These are phyloP conservation scores for Chrysosporium keratinophilum DNA, from an alignment of 2,329 filamentous ascomycete genomes.

Conservation along the genomic window DNA sequence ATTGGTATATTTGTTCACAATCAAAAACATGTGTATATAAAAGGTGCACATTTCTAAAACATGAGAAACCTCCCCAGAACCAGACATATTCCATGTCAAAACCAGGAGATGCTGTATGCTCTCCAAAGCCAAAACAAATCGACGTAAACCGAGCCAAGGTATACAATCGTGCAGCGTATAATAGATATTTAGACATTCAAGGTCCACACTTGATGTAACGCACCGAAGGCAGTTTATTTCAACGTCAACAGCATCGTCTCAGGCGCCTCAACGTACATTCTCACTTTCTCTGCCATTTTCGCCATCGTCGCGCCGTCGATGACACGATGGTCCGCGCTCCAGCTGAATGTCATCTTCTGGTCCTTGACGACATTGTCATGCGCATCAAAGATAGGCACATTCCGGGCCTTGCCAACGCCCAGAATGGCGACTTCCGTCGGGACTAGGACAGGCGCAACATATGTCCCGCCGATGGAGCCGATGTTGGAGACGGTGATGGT, in stretches of 20 bases:
- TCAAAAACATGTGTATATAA: background rate
- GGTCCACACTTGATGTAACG: background rate
- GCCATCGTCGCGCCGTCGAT: conserved; percentile 94
- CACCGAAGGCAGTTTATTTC: conserved; percentile 40
- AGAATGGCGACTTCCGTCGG: conserved; percentile 85
- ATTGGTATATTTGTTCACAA: background rate
- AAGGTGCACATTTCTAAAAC: background rate
- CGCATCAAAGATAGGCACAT: conserved; percentile 65
- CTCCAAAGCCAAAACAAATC: background rate
- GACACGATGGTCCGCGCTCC: conserved; percentile 90
- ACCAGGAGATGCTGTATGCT: background rate
- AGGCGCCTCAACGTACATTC: conserved; percentile 68
- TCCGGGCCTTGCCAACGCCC: conserved; percentile 70
- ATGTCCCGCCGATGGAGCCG: conserved; percentile 85
- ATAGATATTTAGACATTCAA: background rate
- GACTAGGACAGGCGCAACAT: conserved; percentile 83
- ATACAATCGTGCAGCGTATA: background rate
- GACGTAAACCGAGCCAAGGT: background rate
- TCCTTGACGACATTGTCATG: conserved; percentile 55
- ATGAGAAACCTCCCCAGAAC: background rate
- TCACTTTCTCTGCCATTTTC: conserved; percentile 72
- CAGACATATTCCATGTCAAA: background rate
- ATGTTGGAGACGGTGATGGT: conserved; percentile 97
- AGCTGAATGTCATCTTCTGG: conserved; percentile 83
- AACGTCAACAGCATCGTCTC: conserved; percentile 78